Percentiles rank a stretch among this genome's conserved stretches.
Evolutionary conservation across 2,329 filamentous ascomycete species (phyloP).

Genomic region (Stemphylium beticola): DNA sequence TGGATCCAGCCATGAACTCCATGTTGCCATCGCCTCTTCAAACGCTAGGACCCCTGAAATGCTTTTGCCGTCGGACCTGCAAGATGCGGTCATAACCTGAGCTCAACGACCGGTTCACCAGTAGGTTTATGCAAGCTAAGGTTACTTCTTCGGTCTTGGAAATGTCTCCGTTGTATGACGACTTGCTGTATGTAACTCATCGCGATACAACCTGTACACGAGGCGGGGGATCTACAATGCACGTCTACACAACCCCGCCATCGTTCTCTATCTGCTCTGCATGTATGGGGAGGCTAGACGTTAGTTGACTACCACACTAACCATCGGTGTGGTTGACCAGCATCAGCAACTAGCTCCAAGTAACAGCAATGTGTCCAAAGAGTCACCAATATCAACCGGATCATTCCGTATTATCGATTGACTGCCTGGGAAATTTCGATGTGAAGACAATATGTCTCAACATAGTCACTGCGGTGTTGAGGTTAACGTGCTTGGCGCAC

Average conservation of each 20-base stretch:
- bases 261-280: slow-evolving; percentile 64
- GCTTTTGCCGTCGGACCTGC: slow-evolving; percentile 4
- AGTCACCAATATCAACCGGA: background rate
- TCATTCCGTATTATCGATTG: background rate
- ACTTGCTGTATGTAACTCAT: slow-evolving; percentile 3
- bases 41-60: slow-evolving; percentile 1
- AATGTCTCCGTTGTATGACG: background rate
- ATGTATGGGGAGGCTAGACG: slow-evolving; percentile 66
- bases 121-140: background rate
- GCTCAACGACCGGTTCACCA: background rate
- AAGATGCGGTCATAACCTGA: background rate
- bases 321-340: slow-evolving; percentile 85
- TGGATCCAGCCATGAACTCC: background rate
- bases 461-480: background rate
- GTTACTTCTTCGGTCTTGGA: background rate
- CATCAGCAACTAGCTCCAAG: slow-evolving; percentile 57
- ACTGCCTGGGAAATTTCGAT: background rate
- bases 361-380: background rate
- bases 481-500: background rate
- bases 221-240: slow-evolving; percentile 4
- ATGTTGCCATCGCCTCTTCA: background rate
- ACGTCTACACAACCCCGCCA: slow-evolving; percentile 7
- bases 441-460: background rate
- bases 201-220: background rate
- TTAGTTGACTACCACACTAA: slow-evolving; percentile 46